Evolutionary conservation across 2,329 filamentous ascomycete genomes (phyloP), one percentile per base, ranked within the genome.

Genomic region (Claviceps paspali): DNA sequence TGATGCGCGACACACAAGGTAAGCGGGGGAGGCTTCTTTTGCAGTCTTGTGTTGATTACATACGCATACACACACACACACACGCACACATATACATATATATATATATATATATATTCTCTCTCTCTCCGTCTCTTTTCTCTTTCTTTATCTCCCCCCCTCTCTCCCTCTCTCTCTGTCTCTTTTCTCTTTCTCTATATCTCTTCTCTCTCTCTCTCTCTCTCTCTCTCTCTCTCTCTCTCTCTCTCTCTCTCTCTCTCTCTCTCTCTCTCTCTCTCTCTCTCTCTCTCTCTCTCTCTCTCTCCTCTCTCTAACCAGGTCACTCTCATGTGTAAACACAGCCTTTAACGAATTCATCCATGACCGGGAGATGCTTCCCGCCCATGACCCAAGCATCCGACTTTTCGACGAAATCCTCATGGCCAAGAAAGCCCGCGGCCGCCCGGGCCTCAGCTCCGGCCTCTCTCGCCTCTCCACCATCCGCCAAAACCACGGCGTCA

Each of bases 361-460:
- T 50, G 80, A 86, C 48, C 74, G 83, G 32, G 83, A 91, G 57
- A 75, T 65, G 17, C 73, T 68, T 6, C 64, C 73, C 2, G 57
- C 73, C 0, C 67, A 73, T 6, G 69, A 82, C 43, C 70, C 81
- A 0, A 57, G 67, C 2, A 76, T 88, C 49, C 79, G 80, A 39
- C 68, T 91, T 1, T 91, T 91, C 49, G 83, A 91, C 55, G 81
- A 87, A 54, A 77, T 91, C 49, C 83, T 91, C 48, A 65, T 88
- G 36, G 81, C 82, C 23, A 91, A 91, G 63, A 74, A 72, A 52
- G 68, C 68, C 21, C 67, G 72, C 35, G 81, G 82, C 18, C 76
- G 76, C 24, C 67, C 73, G 1, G 73, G 70, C 4, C 63, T 86
- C 41, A 75, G 78, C 36, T 69, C 72, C 21, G 82, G 77, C 27